These are phyloP conservation scores for Pichia sp. DNA, from an alignment of 1,139 yeast genomes.

Conservation along the genomic window DNA sequence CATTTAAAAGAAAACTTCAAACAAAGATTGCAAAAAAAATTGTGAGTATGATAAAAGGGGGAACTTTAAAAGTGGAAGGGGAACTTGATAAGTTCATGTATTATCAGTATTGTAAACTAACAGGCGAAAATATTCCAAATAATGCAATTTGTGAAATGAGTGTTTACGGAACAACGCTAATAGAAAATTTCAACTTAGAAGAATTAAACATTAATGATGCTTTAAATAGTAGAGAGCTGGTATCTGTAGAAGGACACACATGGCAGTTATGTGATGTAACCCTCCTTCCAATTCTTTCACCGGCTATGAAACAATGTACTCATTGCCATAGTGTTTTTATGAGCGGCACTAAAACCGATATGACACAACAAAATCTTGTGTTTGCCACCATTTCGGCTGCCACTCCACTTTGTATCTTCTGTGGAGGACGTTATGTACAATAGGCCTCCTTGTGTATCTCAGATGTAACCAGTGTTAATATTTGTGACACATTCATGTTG, in stretches of 20 bases:
- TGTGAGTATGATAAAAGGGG: slow-evolving; percentile 12
- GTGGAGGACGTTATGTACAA: slow-evolving; percentile 19
- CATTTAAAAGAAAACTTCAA: slow-evolving; percentile 7
- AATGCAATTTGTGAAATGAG: slow-evolving; percentile 10
- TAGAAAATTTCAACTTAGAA: slow-evolving; percentile 9
- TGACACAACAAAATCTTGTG: background rate
- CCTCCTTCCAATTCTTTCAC: slow-evolving; percentile 22
- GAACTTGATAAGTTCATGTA: slow-evolving; percentile 20
- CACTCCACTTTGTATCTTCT: slow-evolving; percentile 18
- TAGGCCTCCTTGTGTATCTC: background rate
- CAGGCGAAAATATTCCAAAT: slow-evolving; percentile 5
- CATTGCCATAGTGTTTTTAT: slow-evolving; percentile 15
- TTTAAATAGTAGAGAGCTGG: slow-evolving; percentile 5
- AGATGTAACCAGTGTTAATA: too few species aligned
- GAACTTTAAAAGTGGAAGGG: slow-evolving; percentile 1
- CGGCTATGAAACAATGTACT: slow-evolving; percentile 18
- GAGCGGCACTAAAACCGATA: background rate
- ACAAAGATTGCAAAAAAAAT: slow-evolving; percentile 16
- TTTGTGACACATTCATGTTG: background rate
- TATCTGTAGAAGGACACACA: slow-evolving; percentile 10
- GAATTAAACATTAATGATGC: slow-evolving; percentile 12
- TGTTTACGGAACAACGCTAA: slow-evolving; percentile 7
- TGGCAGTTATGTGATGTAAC: slow-evolving; percentile 25
- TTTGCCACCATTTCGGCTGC: background rate
- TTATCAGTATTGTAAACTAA: slow-evolving; percentile 16